Evolutionary conservation across 192 early-diverging fungal genomes (phyloP), one percentile per base, ranked within the genome.

Genomic region (Backusella luteola): DNA sequence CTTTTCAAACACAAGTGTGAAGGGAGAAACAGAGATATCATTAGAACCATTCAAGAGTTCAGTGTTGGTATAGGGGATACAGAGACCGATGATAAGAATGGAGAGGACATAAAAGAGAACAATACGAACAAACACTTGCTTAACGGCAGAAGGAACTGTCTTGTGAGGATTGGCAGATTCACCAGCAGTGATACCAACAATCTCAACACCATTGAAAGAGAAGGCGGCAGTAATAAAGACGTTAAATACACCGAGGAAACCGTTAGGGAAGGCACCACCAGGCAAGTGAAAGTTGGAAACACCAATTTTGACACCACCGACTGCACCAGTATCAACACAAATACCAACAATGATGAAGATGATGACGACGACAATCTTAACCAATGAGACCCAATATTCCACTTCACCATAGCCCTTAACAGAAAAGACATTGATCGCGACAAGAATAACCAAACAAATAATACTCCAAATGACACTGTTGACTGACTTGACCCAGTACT

Each of bases 131-230:
- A 97, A 97, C 69, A 91, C 91, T 41, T 89, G 87, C 39, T 87
- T 84, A 26, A 93, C 91, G 14, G 90, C 92, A 12, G 87, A 82
- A 19, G 91, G 92, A 6, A 93, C 90, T 26, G 90, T 90, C 70
- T 91, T 90, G 32, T 87, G 86, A 36, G 96, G 96, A 84, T 97
- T 96, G 52, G 87, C 89, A 46, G 91, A 89, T 83, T 97, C 94
- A 78, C 94, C 96, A 14, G 94, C 94, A 29, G 94, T 93, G 56
- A 97, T 89, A 44, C 94, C 96, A 12, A 96, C 91, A 44, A 96
- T 85, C 75, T 96, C 95, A 4, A 94, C 93, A 42, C 94, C 94
- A 71, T 92, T 90, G 84, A 93, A 92, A 39, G 94, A 91, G 77
- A 94, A 95, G 21, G 90, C 93, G 8, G 94, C 93, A 44, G 90